Evolutionary conservation across 2,329 filamentous ascomycete species (phyloP).

Genomic region (Didymella sp.): DNA sequence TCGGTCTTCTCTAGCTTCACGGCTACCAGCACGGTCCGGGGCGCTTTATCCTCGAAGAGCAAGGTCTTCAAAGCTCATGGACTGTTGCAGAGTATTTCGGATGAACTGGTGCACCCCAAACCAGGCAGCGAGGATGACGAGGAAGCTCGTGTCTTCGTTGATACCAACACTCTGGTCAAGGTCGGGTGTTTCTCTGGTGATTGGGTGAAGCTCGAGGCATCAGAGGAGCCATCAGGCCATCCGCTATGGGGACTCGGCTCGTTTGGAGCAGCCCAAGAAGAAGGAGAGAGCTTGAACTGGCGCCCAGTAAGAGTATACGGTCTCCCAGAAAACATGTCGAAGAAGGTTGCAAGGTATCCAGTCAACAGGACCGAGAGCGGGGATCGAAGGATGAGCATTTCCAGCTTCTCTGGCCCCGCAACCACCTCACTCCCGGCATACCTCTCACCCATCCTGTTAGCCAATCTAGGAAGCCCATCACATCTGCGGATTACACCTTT

Average conservation of each 20-base stretch:
- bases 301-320: conserved; percentile 88
- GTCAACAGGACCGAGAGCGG: conserved; percentile 53
- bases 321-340: conserved; percentile 73
- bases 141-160: conserved; percentile 85
- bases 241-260: conserved; percentile 73
- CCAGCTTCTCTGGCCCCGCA: conserved; percentile 56
- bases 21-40: conserved; percentile 78
- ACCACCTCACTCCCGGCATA: conserved; percentile 61
- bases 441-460: conserved; percentile 83
- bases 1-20: conserved; percentile 92
- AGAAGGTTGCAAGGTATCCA: conserved; percentile 62
- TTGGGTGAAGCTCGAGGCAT: conserved; percentile 86
- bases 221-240: conserved; percentile 74
- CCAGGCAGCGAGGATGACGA: conserved; percentile 86
- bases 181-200: conserved; percentile 97
- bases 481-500: conserved; percentile 81
- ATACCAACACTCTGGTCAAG: conserved; percentile 82
- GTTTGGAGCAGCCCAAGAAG: conserved; percentile 68
- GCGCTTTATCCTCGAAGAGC: conserved; percentile 69
- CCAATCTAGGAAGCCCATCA: conserved; percentile 80
- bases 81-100: conserved; percentile 73
- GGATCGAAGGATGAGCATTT: conserved; percentile 52
- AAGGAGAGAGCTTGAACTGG: conserved; percentile 74
- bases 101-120: conserved; percentile 83
- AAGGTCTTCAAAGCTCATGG: conserved; percentile 86